phyloP scores from a whole-genome alignment of 139 green algal species.

The Yamagishiella unicocca region DNA sequence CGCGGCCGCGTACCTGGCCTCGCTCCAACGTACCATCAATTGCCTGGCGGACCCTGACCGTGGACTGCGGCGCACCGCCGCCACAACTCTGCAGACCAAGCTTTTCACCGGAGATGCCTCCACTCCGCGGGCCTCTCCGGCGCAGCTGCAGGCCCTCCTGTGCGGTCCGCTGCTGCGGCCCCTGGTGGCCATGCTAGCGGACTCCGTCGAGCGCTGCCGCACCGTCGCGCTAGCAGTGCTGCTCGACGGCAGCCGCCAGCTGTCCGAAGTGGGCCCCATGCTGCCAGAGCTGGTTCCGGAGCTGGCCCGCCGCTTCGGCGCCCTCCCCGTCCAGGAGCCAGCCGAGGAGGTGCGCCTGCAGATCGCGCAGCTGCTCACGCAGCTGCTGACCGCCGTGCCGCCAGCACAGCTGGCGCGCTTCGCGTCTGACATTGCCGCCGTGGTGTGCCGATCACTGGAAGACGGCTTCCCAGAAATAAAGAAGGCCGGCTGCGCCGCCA shows the following conservation, averaged over 20 bases:
- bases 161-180: constrained; percentile 69
- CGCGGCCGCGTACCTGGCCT: constrained; percentile 44
- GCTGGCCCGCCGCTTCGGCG: constrained; percentile 67
- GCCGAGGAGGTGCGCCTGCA: constrained; percentile 74
- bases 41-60: constrained; percentile 84
- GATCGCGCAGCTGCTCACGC: constrained; percentile 38
- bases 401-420: constrained; percentile 24
- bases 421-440: constrained; percentile 24
- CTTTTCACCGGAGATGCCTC: constrained; percentile 51
- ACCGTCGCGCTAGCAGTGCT: constrained; percentile 60
- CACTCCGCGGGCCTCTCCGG: constrained; percentile 23
- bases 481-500: constrained; percentile 61
- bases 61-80: constrained; percentile 56
- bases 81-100: constrained; percentile 52
- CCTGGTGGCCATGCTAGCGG: constrained; percentile 66
- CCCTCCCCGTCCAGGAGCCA: constrained; percentile 70
- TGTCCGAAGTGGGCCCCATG: constrained; percentile 60
- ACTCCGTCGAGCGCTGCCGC: constrained; percentile 71
- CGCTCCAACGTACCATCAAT: constrained; percentile 80
- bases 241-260: constrained; percentile 4
- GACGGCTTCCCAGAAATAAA: constrained; percentile 86
- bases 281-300: constrained; percentile 71
- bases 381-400: constrained; percentile 26
- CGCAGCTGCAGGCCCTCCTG: constrained; percentile 64
- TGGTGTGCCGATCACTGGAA: constrained; percentile 69